Evolutionary conservation across 2,329 filamentous ascomycete species (phyloP), one percentile per base, ranked within the genome.

Genomic region (Botryotinia calthae): DNA sequence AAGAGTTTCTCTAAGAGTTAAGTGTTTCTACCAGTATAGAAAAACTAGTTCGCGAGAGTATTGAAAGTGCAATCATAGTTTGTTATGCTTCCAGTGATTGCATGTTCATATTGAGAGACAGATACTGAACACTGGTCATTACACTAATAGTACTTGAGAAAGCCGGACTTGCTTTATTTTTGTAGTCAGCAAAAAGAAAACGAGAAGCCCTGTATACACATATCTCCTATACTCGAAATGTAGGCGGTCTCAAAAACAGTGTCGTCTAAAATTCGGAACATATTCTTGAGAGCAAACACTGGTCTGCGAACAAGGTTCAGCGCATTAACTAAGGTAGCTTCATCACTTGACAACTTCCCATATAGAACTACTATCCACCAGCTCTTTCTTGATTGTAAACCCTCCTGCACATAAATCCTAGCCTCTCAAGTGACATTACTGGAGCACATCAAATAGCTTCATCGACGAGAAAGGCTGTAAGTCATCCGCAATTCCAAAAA

Each of bases 131-230:
- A 40, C 46, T 54, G 2, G 31, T 28, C 34, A 28, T 66, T 40
- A 22, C 20, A 40, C 4, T 28, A 10, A 1, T 25, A 28, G 22
- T 22, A 4, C 9, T 40, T 7, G 34, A 12, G 4, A 28, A 8
- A 14, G 2, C 20, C 25, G 9, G 22, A 1, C 5, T 8, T 56
- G 14, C n/a, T 56, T 54, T 28, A 20, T 14, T 12, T 22, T 10
- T 6, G 10, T 9, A 22, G 9, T 4, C 8, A 18, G 34, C 8
- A 0, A 18, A 66, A 40, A 18, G 0, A 0, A 14, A 22, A n/a
- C 28, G 31, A 51, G 16, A 8, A 51, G 6, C 2, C n/a, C 10
- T 18, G 3, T 8, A 14, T 25, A 14, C 2, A 66, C 0, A 22
- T 3, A 40, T 10, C 2, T 51, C 4, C 14, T 12, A 5, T 37